phyloP scores from a whole-genome alignment of 768 basidiomycete species.

The Kwoniella sp. region DNA sequence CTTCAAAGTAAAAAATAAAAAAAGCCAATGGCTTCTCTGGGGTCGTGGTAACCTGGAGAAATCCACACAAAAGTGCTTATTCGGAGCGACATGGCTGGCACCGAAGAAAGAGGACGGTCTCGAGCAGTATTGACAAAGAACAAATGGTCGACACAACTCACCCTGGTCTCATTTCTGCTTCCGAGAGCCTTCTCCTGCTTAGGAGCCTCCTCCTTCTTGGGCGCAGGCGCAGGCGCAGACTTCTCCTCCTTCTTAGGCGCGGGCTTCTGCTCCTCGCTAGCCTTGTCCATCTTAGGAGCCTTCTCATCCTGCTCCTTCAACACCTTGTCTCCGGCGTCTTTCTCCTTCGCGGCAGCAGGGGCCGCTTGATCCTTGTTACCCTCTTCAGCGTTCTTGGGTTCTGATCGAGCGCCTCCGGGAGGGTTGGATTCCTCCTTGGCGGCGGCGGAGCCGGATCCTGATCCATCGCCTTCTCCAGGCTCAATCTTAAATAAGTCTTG shows the following conservation, averaged over 20 bases:
- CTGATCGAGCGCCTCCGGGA: constrained; percentile 41
- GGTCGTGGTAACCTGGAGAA: too few species aligned
- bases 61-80: too few species aligned
- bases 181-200: constrained; percentile 57
- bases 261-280: constrained; percentile 33
- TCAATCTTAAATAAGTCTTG: constrained; percentile 93
- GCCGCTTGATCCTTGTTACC: constrained; percentile 50
- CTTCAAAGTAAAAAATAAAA: background rate
- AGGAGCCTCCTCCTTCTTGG: constrained; percentile 55
- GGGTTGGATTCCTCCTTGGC: constrained; percentile 31
- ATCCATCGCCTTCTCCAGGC: constrained; percentile 67
- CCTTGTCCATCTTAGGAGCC: constrained; percentile 39
- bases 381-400: constrained; percentile 47
- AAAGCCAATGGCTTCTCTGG: background rate
- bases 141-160: constrained; percentile 53
- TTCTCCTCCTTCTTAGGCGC: constrained; percentile 55
- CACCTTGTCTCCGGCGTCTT: constrained; percentile 43
- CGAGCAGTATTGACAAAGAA: background rate
- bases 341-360: constrained; percentile 48
- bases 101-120: too few species aligned
- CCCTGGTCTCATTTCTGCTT: constrained; percentile 82
- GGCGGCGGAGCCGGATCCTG: constrained; percentile 22
- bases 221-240: constrained; percentile 39
- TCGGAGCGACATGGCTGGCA: too few species aligned
- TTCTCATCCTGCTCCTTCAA: constrained; percentile 45